A percentile compares a stretch with the other conserved stretches of the same genome.
Conservation (phyloP, 768 basidiomycete species). For the Auricularia heimuer region DNA sequence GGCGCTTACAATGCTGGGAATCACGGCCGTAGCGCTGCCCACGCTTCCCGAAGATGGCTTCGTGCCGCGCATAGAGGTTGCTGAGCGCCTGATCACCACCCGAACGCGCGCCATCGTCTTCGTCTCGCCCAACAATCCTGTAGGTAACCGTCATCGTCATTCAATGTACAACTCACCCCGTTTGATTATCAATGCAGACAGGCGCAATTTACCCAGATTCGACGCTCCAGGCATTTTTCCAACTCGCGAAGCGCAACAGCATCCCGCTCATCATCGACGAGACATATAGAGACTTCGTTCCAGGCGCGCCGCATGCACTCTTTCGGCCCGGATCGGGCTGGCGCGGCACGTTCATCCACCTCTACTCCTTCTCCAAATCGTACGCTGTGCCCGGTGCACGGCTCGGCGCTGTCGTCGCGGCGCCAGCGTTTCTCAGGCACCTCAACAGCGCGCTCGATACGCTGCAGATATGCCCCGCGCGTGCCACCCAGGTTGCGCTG, state of each 20-base stretch:
- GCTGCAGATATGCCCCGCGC: slow-evolving; percentile 71
- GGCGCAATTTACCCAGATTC: slow-evolving; percentile 56
- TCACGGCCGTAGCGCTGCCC: slow-evolving; percentile 46
- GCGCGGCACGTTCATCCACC: slow-evolving; percentile 52
- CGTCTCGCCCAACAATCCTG: slow-evolving; percentile 71
- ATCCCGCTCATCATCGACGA: slow-evolving; percentile 76
- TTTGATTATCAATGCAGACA: slow-evolving; percentile 30
- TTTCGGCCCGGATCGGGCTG: slow-evolving; percentile 36
- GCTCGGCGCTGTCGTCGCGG: slow-evolving; percentile 60
- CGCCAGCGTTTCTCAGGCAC: slow-evolving; percentile 41
- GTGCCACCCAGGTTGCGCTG: slow-evolving; percentile 61
- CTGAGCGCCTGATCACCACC: slow-evolving; percentile 41
- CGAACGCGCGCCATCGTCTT: slow-evolving; percentile 63
- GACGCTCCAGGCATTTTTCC: slow-evolving; percentile 48
- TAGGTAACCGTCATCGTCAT: slow-evolving; percentile 15
- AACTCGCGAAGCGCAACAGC: slow-evolving; percentile 41
- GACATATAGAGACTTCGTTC: slow-evolving; percentile 76
- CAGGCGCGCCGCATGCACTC: slow-evolving; percentile 48
- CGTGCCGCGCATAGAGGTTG: slow-evolving; percentile 44
- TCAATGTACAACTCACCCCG: background rate
- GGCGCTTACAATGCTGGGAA: slow-evolving; percentile 53
- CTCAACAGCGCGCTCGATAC: slow-evolving; percentile 62
- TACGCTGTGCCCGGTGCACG: slow-evolving; percentile 77
- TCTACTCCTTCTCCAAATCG: slow-evolving; percentile 76
- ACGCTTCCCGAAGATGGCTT: slow-evolving; percentile 46